These are phyloP conservation scores for Magnusiomyces suaveolens DNA, from an alignment of 1,139 yeast genomes.

Conservation along the genomic window DNA sequence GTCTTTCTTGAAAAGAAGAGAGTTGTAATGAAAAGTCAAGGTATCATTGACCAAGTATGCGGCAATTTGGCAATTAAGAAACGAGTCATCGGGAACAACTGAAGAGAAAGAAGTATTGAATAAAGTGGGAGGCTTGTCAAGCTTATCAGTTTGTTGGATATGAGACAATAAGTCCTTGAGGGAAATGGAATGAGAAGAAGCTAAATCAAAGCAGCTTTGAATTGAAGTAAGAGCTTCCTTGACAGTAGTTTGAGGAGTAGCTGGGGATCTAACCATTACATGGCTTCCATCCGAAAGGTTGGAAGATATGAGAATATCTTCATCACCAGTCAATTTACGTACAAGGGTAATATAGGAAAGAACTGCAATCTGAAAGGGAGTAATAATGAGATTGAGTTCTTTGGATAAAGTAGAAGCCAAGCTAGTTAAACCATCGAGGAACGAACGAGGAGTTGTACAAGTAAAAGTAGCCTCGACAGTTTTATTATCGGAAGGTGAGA, in stretches of 20 bases:
- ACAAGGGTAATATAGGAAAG: slow-evolving; percentile 66
- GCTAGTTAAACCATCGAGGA: slow-evolving; percentile 10
- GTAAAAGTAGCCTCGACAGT: slow-evolving; percentile 53
- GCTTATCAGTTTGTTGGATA: slow-evolving; percentile 41
- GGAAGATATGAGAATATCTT: slow-evolving; percentile 79
- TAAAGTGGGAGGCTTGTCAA: slow-evolving; percentile 52
- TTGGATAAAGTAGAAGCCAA: slow-evolving; percentile 17
- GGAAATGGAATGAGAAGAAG: slow-evolving; percentile 34
- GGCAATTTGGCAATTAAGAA: slow-evolving; percentile 34
- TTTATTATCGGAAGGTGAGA: slow-evolving; percentile 63
- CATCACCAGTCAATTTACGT: slow-evolving; percentile 84
- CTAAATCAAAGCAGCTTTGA: slow-evolving; percentile 35
- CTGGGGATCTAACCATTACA: slow-evolving; percentile 50
- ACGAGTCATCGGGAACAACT: slow-evolving; percentile 49
- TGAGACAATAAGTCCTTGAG: slow-evolving; percentile 49
- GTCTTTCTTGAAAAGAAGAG: slow-evolving; percentile 59
- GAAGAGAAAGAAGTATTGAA: slow-evolving; percentile 48
- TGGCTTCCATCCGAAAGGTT: slow-evolving; percentile 37
- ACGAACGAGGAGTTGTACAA: slow-evolving; percentile 24
- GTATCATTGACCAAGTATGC: slow-evolving; percentile 37
- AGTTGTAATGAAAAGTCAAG: slow-evolving; percentile 54
- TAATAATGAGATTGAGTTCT: slow-evolving; percentile 5
- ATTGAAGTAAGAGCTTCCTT: slow-evolving; percentile 42
- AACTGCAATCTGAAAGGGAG: slow-evolving; percentile 45
- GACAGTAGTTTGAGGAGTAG: slow-evolving; percentile 42